Percentiles rank a stretch among this genome's conserved stretches.
These are phyloP conservation scores for Aspergillus alliaceus DNA, from an alignment of 2,329 filamentous ascomycete genomes.

Conservation along the genomic window DNA sequence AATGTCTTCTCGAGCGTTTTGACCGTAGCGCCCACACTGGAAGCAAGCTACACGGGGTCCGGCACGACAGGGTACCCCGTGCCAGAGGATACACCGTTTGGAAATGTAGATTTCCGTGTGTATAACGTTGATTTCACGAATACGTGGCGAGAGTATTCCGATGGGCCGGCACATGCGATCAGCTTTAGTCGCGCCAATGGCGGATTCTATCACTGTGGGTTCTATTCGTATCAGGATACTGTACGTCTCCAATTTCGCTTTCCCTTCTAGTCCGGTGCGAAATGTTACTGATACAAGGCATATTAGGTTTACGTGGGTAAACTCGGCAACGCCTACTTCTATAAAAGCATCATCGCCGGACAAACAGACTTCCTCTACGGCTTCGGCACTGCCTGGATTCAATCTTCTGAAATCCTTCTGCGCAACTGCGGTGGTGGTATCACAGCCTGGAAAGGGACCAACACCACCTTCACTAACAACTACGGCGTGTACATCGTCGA, in stretches of 20 bases:
- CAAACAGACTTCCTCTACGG: conserved; percentile 70
- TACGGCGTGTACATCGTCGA: conserved; percentile 66
- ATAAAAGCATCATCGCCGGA: conserved; percentile 60
- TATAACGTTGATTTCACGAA: conserved; percentile 70
- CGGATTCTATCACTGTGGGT: conserved; percentile 66
- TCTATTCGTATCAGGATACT: conserved; percentile 69
- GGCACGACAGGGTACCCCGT: conserved; percentile 64
- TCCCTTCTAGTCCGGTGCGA: not conserved
- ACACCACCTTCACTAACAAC: conserved; percentile 66
- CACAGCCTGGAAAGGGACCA: conserved; percentile 68
- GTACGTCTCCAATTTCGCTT: conserved; percentile 28
- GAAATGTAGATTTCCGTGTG: conserved; percentile 61
- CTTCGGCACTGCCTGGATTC: conserved; percentile 65
- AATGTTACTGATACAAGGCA: not conserved
- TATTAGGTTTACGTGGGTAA: conserved; percentile 61
- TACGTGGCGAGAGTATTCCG: conserved; percentile 52
- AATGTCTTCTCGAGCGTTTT: conserved; percentile 64
- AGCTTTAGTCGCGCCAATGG: conserved; percentile 64
- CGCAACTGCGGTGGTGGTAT: conserved; percentile 66
- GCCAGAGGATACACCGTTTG: conserved; percentile 61
- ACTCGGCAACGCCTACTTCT: conserved; percentile 65
- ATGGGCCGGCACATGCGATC: conserved; percentile 61
- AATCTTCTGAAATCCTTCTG: conserved; percentile 54
- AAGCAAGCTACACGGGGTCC: conserved; percentile 61
- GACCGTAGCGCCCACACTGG: conserved; percentile 63